Evolutionary conservation across 371 early-diverging fungal genomes (phyloP).

Genomic region (Apophysomyces ossiformis): DNA sequence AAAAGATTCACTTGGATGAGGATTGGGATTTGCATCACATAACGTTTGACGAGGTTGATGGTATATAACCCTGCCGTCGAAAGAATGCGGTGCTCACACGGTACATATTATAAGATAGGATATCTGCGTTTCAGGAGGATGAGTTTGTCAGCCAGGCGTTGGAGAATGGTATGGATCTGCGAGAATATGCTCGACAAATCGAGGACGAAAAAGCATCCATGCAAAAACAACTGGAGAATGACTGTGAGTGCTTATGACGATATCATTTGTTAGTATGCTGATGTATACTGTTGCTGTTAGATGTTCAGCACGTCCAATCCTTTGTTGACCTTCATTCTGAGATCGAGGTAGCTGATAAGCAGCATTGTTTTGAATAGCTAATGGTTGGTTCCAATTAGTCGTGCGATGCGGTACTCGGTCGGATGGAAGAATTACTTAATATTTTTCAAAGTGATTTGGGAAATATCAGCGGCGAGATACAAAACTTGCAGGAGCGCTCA

Average conservation of each 20-base stretch:
- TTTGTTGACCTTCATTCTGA: slow-evolving; percentile 76
- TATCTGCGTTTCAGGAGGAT: slow-evolving; percentile 77
- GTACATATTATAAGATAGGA: slow-evolving; percentile 43
- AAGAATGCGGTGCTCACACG: neutral
- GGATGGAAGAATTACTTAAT: slow-evolving; percentile 83
- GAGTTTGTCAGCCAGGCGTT: slow-evolving; percentile 80
- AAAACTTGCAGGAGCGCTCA: slow-evolving; percentile 81
- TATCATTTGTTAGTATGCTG: neutral
- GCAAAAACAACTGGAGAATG: slow-evolving; percentile 74
- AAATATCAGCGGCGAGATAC: slow-evolving; percentile 86
- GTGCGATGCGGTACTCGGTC: slow-evolving; percentile 83
- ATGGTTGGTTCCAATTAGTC: slow-evolving; percentile 30
- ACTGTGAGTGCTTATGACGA: slow-evolving; percentile 54
- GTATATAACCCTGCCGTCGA: slow-evolving; percentile 26
- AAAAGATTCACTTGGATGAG: slow-evolving; percentile 27
- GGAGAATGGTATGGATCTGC: slow-evolving; percentile 83
- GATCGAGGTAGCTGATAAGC: slow-evolving; percentile 52
- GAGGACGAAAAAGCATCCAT: slow-evolving; percentile 71
- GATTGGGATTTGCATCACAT: slow-evolving; percentile 48
- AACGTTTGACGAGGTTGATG: slow-evolving; percentile 61
- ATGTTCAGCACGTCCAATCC: slow-evolving; percentile 68
- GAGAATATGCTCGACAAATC: slow-evolving; percentile 83
- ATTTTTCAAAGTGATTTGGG: slow-evolving; percentile 88
- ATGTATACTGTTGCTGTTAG: slow-evolving; percentile 31
- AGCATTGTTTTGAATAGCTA: neutral